A percentile compares a stretch with the other conserved stretches of the same genome.
These are phyloP conservation scores for Phytopythium chamaehyphon DNA, from an alignment of 352 stramenopile species.

Conservation along the genomic window DNA sequence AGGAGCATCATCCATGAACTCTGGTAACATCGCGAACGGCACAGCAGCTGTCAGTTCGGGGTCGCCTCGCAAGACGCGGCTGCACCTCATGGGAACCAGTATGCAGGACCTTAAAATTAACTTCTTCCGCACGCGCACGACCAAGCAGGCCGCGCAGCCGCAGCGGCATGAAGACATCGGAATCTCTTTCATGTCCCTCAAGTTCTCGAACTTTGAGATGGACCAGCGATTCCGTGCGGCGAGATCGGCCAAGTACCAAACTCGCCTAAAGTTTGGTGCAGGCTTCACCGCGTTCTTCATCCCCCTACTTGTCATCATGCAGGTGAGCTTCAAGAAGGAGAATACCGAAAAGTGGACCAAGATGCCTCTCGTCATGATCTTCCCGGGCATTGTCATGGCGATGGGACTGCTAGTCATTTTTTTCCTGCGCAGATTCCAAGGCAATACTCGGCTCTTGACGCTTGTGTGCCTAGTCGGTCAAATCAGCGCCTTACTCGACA, in stretches of 20 bases:
- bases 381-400: slow-evolving; percentile 71
- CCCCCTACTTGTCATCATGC: slow-evolving; percentile 80
- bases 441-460: slow-evolving; percentile 37
- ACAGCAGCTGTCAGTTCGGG: neutral
- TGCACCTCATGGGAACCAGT: slow-evolving; percentile 47
- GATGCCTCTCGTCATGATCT: slow-evolving; percentile 75
- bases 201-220: slow-evolving; percentile 66
- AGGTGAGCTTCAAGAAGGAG: slow-evolving; percentile 82
- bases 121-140: slow-evolving; percentile 48
- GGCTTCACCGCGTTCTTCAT: slow-evolving; percentile 82
- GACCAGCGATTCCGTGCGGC: slow-evolving; percentile 52
- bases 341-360: slow-evolving; percentile 61
- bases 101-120: slow-evolving; percentile 72
- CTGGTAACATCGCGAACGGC: neutral
- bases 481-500: slow-evolving; percentile 70
- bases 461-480: slow-evolving; percentile 71
- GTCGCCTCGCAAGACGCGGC: slow-evolving; percentile 27
- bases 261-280: slow-evolving; percentile 63
- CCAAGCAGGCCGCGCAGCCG: slow-evolving; percentile 17
- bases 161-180: slow-evolving; percentile 75
- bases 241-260: slow-evolving; percentile 65
- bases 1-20: slow-evolving; percentile 3
- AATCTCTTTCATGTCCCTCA: slow-evolving; percentile 68
- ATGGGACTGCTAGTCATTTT: slow-evolving; percentile 70
- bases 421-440: slow-evolving; percentile 61